phyloP scores from a whole-genome alignment of 768 basidiomycete species.

The Cyathus striatus region DNA sequence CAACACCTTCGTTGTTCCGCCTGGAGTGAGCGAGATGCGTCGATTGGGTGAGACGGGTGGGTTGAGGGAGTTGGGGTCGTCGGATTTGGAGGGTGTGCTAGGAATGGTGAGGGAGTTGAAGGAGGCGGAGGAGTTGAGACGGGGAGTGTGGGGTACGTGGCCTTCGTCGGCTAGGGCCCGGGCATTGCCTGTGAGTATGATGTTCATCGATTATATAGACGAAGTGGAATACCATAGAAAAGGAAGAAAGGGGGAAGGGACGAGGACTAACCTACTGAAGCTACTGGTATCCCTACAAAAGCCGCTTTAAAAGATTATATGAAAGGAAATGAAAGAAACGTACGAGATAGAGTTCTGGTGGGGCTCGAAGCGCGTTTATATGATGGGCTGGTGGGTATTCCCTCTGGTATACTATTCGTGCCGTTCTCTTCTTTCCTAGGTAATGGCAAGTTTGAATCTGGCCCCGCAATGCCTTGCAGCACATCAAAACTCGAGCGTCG shows the following conservation, averaged over 20 bases:
- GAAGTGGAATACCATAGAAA: slow-evolving; percentile 14
- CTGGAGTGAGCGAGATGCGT: slow-evolving; percentile 62
- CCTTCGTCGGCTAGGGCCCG: slow-evolving; percentile 79
- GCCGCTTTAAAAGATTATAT: slow-evolving; percentile 13
- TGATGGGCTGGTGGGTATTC: slow-evolving; percentile 54
- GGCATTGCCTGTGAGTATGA: slow-evolving; percentile 62
- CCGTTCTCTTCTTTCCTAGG: slow-evolving; percentile 49
- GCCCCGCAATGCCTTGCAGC: slow-evolving; percentile 65
- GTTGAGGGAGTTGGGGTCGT: slow-evolving; percentile 34
- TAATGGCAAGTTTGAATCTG: slow-evolving; percentile 69
- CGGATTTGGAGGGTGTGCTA: slow-evolving; percentile 25
- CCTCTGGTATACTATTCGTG: slow-evolving; percentile 65
- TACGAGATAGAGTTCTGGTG: slow-evolving; percentile 76
- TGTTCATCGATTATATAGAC: slow-evolving; percentile 13
- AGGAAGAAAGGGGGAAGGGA: slow-evolving; percentile 4
- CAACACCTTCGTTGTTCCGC: slow-evolving; percentile 82
- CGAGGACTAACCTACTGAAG: slow-evolving; percentile 64
- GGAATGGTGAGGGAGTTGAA: slow-evolving; percentile 25
- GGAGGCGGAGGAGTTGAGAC: slow-evolving; percentile 16
- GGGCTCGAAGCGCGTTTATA: slow-evolving; percentile 63
- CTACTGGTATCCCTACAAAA: slow-evolving; percentile 63
- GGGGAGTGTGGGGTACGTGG: slow-evolving; percentile 28
- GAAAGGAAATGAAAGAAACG: slow-evolving; percentile 25
- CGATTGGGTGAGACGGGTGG: slow-evolving; percentile 50
- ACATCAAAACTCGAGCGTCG: slow-evolving; percentile 72